Conservation (phyloP, 2,329 filamentous ascomycete genomes). For the Alternaria arbusti region DNA sequence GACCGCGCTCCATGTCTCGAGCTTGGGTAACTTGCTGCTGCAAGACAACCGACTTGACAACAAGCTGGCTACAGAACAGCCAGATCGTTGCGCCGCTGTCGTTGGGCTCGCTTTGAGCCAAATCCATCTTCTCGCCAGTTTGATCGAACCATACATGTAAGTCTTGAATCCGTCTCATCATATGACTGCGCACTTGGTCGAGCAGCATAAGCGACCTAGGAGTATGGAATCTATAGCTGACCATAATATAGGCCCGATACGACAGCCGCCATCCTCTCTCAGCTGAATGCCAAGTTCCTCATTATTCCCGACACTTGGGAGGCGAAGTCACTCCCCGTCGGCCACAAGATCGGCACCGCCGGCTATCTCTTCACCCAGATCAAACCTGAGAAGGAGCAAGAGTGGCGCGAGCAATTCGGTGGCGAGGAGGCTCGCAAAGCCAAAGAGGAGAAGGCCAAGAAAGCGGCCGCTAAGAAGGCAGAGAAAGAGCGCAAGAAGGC, state of each 20-base stretch:
- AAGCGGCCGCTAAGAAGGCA: conserved; percentile 63
- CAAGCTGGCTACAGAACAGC: conserved; percentile 64
- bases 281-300: conserved; percentile 67
- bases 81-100: conserved; percentile 65
- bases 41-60: conserved; percentile 68
- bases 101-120: conserved; percentile 84
- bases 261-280: conserved; percentile 73
- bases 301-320: conserved; percentile 63
- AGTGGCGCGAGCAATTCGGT: conserved; percentile 80
- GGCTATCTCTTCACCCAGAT: conserved; percentile 84
- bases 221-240: conserved; percentile 10
- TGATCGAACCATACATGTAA: conserved; percentile 81
- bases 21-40: conserved; percentile 63
- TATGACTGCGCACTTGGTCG: neutral
- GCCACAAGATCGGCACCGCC: conserved; percentile 82
- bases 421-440: conserved; percentile 70
- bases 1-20: conserved; percentile 71
- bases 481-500: conserved; percentile 69
- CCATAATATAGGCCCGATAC: conserved; percentile 38
- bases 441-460: conserved; percentile 72
- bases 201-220: neutral
- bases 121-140: conserved; percentile 78
- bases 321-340: conserved; percentile 57
- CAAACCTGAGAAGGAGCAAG: conserved; percentile 78
- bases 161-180: conserved; percentile 5